Conservation (phyloP, 805 yeast genomes). For the Wickerhamiella musiphila region DNA sequence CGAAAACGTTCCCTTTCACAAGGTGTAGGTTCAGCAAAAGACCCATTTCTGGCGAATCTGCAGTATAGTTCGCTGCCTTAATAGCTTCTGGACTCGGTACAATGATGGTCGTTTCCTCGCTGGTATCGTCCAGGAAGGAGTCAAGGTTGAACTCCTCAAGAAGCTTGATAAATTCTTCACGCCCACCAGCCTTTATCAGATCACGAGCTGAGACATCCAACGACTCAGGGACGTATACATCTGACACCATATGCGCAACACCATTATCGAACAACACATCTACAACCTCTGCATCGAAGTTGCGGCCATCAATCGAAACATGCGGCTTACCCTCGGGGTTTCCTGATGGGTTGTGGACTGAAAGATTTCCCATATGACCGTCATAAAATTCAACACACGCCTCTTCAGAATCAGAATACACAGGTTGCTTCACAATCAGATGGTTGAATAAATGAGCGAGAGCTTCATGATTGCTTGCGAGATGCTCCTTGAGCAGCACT, state of each 20-base stretch:
- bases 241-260: constrained; percentile 54
- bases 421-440: constrained; percentile 40
- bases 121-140: constrained; percentile 25
- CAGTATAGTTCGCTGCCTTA: constrained; percentile 31
- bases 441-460: constrained; percentile 38
- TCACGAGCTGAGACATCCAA: constrained; percentile 38
- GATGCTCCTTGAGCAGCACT: constrained; percentile 41
- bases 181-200: constrained; percentile 37
- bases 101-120: constrained; percentile 39
- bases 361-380: constrained; percentile 5
- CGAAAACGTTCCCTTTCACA: constrained; percentile 36
- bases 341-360: too few species aligned
- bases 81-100: constrained; percentile 53
- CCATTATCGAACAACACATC: constrained; percentile 74
- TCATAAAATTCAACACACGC: constrained; percentile 16
- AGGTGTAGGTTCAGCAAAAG: constrained; percentile 51
- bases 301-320: constrained; percentile 1
- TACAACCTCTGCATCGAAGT: constrained; percentile 14
- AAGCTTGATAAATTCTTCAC: constrained; percentile 30
- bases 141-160: constrained; percentile 17
- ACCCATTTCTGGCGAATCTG: constrained; percentile 20
- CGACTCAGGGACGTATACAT: constrained; percentile 38
- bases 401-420: constrained; percentile 44
- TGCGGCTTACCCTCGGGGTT: neutral
- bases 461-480: constrained; percentile 34